Conservation (phyloP, 2,329 filamentous ascomycete genomes). For the Xylaria sp. region DNA sequence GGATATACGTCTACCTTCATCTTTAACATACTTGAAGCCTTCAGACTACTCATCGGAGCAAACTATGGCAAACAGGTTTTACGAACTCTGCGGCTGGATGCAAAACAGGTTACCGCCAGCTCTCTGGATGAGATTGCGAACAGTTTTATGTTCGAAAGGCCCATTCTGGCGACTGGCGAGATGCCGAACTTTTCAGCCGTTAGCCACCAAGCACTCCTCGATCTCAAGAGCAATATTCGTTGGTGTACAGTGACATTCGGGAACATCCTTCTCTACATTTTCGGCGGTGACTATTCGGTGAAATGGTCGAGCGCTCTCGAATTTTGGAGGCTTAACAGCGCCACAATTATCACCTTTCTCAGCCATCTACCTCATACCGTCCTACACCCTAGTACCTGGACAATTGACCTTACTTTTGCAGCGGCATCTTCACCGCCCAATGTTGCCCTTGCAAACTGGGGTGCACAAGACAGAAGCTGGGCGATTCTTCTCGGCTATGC, state of each 20-base stretch:
- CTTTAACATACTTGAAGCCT: constrained; percentile 55
- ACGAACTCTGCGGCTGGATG: constrained; percentile 41
- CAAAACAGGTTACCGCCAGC: constrained; percentile 39
- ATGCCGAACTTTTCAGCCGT: constrained; percentile 81
- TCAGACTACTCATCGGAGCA: constrained; percentile 52
- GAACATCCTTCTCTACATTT: constrained; percentile 56
- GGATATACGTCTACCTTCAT: constrained; percentile 63
- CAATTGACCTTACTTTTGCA: constrained; percentile 64
- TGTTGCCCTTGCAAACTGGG: constrained; percentile 74
- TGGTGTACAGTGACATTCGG: constrained; percentile 55
- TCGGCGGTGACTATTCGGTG: constrained; percentile 56
- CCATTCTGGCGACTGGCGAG: constrained; percentile 66
- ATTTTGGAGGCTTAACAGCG: constrained; percentile 36
- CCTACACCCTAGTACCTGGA: constrained; percentile 65
- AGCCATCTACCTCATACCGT: constrained; percentile 52
- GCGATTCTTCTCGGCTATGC: constrained; percentile 86
- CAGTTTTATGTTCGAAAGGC: constrained; percentile 62
- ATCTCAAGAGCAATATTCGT: constrained; percentile 66
- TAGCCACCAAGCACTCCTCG: constrained; percentile 75
- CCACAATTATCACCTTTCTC: constrained; percentile 46
- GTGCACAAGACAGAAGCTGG: constrained; percentile 70
- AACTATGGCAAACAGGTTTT: constrained; percentile 44
- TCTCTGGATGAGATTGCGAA: constrained; percentile 59
- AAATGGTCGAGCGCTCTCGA: constrained; percentile 46
- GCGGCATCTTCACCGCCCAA: constrained; percentile 58